phyloP scores from a whole-genome alignment of 2,329 filamentous ascomycete genomes.

The Microascus cirrosus region DNA sequence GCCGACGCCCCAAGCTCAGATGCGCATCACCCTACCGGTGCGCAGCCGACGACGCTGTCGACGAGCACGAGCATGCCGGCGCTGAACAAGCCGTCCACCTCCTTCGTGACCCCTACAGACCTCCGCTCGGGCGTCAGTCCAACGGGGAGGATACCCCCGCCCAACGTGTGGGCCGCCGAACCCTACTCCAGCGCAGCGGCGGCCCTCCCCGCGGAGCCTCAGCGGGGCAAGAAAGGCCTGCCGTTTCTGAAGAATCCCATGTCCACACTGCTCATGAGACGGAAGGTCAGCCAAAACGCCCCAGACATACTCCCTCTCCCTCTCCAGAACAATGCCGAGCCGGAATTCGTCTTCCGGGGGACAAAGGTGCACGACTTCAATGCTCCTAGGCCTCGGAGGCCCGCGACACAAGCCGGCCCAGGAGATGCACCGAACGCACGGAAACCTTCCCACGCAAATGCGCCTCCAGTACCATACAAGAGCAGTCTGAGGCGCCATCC shows the following conservation, averaged over 20 bases:
- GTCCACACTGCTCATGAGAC: constrained; percentile 45
- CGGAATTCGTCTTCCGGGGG: constrained; percentile 51
- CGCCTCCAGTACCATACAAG: constrained; percentile 2
- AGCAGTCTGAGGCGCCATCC: neutral
- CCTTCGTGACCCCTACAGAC: constrained; percentile 39
- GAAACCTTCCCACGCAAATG: neutral
- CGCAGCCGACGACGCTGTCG: constrained; percentile 5
- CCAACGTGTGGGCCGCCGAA: constrained; percentile 27
- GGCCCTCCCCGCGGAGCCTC: constrained; percentile 22
- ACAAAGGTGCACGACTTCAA: constrained; percentile 57
- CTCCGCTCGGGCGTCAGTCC: constrained; percentile 21
- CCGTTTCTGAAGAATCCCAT: constrained; percentile 50
- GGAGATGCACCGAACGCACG: neutral
- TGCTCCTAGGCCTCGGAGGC: constrained; percentile 35
- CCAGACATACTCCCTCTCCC: constrained; percentile 30
- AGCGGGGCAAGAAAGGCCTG: constrained; percentile 40
- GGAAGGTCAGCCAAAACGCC: constrained; percentile 39
- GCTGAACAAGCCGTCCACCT: constrained; percentile 14
- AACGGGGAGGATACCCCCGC: constrained; percentile 9
- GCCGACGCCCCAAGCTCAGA: neutral
- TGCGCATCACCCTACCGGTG: constrained; percentile 1
- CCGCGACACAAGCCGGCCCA: neutral
- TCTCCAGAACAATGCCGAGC: constrained; percentile 27
- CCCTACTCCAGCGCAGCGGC: constrained; percentile 18
- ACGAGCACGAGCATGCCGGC: neutral